Conservation (phyloP, 139 green algal species). For the Edaphochlamys debaryana region DNA sequence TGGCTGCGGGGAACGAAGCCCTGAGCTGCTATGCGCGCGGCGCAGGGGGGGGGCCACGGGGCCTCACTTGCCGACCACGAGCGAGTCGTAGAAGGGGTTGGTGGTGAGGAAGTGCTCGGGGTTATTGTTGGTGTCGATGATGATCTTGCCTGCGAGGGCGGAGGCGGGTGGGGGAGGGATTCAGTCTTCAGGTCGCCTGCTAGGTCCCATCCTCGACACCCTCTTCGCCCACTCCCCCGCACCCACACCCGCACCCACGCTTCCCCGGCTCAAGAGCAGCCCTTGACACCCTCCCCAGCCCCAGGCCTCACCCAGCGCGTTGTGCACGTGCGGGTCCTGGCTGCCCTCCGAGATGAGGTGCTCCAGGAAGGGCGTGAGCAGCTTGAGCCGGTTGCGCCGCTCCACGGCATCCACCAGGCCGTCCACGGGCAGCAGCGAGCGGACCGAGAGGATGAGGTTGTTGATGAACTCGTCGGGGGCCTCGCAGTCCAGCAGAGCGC, state of each 20-base stretch:
- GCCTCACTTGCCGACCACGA: conserved; percentile 76
- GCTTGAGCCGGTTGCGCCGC: conserved; percentile 92
- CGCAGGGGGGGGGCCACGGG: too few relatives aligned
- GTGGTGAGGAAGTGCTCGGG: conserved; percentile 99
- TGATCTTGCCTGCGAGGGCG: conserved; percentile 90
- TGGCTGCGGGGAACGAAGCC: too few relatives aligned
- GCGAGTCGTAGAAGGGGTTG: conserved; percentile 99
- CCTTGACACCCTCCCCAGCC: too few relatives aligned
- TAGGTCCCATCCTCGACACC: too few relatives aligned
- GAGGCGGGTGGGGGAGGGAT: too few relatives aligned
- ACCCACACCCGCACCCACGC: too few relatives aligned
- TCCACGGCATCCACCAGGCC: conserved; percentile 81
- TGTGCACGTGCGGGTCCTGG: conserved; percentile 96
- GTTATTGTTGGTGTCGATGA: conserved; percentile 99
- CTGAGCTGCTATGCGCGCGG: too few relatives aligned
- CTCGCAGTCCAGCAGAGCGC: conserved; percentile 96
- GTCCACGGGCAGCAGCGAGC: conserved; percentile 80
- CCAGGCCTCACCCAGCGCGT: conserved; percentile 79
- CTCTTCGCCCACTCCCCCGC: too few relatives aligned
- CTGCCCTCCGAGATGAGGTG: conserved; percentile 95
- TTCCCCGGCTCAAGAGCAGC: too few relatives aligned
- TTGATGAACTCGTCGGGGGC: conserved; percentile 96
- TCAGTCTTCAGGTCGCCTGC: too few relatives aligned
- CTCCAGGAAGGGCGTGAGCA: conserved; percentile 98
- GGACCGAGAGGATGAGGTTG: conserved; percentile 95